Base-by-base conservation (phyloP, 169 alveolate species). In the Eimeria acervulina region DNA sequence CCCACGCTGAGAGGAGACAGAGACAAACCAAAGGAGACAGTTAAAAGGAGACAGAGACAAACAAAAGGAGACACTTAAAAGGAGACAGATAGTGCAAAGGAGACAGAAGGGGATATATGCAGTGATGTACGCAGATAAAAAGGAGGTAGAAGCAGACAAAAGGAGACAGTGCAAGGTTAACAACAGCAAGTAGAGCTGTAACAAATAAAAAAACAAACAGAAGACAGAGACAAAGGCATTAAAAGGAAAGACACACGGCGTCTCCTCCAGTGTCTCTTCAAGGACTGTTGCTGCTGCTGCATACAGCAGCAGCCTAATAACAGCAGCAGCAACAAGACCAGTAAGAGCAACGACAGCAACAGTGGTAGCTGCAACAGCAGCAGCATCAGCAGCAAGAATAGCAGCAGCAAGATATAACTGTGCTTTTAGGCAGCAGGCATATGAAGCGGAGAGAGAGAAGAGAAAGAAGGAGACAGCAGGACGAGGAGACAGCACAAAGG, bases 1-100 rank as follows among this genome's bases (percentile, higher is more conserved):
- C 91, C 91, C 72, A 83, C 91, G 52, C 91, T 83, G 15, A 36
- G 84, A 61, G 72, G 72, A 61, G 72, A 61, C 72, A 61, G n/a
- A 15, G 17, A 26, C n/a, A 55, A 26, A 55, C 23, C 7, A 26
- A 33, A 36, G 84, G 55, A 72, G 51, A 72, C 84, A 72, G 23
- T n/a, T n/a, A 47, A 47, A 26, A 61, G 72, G 72, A 61, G 72
- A 61, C 72, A 61, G n/a, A 15, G 17, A 26, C n/a, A 55, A 26
- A 55, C 23, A 26, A 4, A 4, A 23, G 72, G 72, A 61, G 72
- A 61, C 72, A 47, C 55, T 8, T 3, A 3, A 4, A 26, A 61
- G 72, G 72, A 61, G 38, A 61, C 72, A 61, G 72, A 12, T 3
- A 19, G 72, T 1, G 72, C 19, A 61, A 23, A 61, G 72, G 72